Base-by-base conservation (phyloP, 192 early-diverging fungal species). In the Backusella macrospora region DNA sequence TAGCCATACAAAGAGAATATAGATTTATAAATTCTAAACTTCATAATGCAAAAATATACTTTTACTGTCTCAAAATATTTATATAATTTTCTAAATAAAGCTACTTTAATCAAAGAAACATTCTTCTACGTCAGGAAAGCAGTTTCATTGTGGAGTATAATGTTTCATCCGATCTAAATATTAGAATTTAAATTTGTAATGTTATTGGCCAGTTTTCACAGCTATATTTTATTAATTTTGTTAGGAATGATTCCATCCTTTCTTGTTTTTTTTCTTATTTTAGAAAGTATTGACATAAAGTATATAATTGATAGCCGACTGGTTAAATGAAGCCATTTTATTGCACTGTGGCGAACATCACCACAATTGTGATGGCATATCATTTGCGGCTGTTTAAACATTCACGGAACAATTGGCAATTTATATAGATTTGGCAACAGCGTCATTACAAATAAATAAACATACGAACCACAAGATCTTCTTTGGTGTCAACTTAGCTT, bases 81-180 rank as follows among this genome's bases (percentile, higher is more conserved):
- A 64, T 72, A 65, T 79, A 10, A 75, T 75, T 63, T 52, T 43
- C 16, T 26, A 76, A 9, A 40, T 64, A 26, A 39, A 47, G 16
- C 21, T 15, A 40, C 39, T 39, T 26, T 18, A 70, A 45, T 21
- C 13, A 4, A 46, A 26, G n/a, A 48, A 76, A 34, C 13, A 34
- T 8, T 5, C 37, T 8, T 34, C 9, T 9, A 29, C 62, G 70
- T 6, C 43, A 77, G 43, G 64, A 48, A 48, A 66, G 67, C 12
- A 68, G 65, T 66, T 75, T 75, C 37, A 62, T 62, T 69, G 64
- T 75, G 7, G 73, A 75, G 7, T 75, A 75, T 37, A 65, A n/a
- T 65, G 66, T 62, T 43, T 59, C 52, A 59, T 59, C 52, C 52
- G 52, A 59, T 18, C 26, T 59, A 59, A 23, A 26, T 26, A 49